Conservation (phyloP, 345 rosid species). For the Hibiscus mutabilis region DNA sequence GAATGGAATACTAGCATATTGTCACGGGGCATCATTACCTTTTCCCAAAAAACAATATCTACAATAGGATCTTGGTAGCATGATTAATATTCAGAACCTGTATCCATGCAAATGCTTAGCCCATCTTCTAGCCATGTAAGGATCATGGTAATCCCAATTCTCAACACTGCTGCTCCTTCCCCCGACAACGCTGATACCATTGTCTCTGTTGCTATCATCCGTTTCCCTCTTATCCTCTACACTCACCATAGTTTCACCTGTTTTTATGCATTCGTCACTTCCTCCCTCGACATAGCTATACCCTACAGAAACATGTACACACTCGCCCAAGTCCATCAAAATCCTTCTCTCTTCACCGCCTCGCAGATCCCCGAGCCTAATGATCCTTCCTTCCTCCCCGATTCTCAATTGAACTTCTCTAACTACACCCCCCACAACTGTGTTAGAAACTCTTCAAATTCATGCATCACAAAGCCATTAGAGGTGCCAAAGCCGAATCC, state of each 20-base stretch:
- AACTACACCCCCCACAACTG: slow-evolving; percentile 46
- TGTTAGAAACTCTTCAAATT: slow-evolving; percentile 64
- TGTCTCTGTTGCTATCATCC: slow-evolving; percentile 19
- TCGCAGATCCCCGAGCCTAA: slow-evolving; percentile 57
- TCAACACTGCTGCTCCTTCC: slow-evolving; percentile 53
- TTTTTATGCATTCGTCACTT: slow-evolving; percentile 30
- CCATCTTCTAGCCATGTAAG: slow-evolving; percentile 82
- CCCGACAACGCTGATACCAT: slow-evolving; percentile 20
- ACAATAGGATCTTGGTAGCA: background rate
- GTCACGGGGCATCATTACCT: too few relatives aligned
- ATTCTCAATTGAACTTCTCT: slow-evolving; percentile 63
- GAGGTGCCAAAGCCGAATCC: slow-evolving; percentile 65
- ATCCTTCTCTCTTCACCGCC: slow-evolving; percentile 62
- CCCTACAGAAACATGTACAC: slow-evolving; percentile 34
- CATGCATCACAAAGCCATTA: slow-evolving; percentile 69
- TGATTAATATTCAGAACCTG: slow-evolving; percentile 34
- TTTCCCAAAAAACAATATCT: background rate
- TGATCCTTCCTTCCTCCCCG: slow-evolving; percentile 47
- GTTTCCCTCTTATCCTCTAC: slow-evolving; percentile 35
- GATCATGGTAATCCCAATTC: slow-evolving; percentile 68
- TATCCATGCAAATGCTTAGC: slow-evolving; percentile 75
- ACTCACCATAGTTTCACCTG: slow-evolving; percentile 55
- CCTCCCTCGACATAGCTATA: slow-evolving; percentile 76
- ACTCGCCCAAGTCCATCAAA: slow-evolving; percentile 44
- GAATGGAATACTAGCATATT: slow-evolving; percentile 6